Conservation (phyloP, 805 yeast genomes). For the Monosporozyma aquatica region DNA sequence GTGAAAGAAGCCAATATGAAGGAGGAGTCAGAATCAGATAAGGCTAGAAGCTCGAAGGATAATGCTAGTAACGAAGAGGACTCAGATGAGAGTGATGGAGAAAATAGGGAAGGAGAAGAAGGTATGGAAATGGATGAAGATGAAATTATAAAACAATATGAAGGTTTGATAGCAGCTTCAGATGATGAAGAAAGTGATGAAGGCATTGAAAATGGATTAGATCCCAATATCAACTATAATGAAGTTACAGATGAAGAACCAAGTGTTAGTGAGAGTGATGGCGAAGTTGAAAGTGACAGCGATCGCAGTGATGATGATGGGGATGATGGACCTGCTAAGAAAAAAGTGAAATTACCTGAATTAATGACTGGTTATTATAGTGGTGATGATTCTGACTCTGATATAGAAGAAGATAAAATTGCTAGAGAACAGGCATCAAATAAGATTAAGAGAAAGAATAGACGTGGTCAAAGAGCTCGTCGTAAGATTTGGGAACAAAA, state of each 20-base stretch:
- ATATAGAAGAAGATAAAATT: conserved; percentile 41
- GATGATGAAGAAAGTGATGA: conserved; percentile 34
- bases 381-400: conserved; percentile 63
- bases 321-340: conserved; percentile 28
- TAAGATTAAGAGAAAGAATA: conserved; percentile 56
- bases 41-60: conserved; percentile 4
- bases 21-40: too few relatives aligned
- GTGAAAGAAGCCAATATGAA: background rate
- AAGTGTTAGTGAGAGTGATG: conserved; percentile 31
- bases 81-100: conserved; percentile 10
- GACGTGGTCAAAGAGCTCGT: conserved; percentile 96
- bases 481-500: conserved; percentile 94
- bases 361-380: conserved; percentile 76
- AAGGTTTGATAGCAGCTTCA: conserved; percentile 32
- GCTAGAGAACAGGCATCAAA: conserved; percentile 32
- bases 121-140: conserved; percentile 13
- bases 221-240: conserved; percentile 33
- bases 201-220: conserved; percentile 9
- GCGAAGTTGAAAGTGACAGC: conserved; percentile 17
- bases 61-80: conserved; percentile 13
- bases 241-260: conserved; percentile 62
- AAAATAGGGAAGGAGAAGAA: conserved; percentile 7
- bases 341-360: conserved; percentile 46
- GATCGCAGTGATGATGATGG: conserved; percentile 36
- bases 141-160: conserved; percentile 26